Conservation (phyloP, 768 basidiomycete species). For the Pleurotus eryngii region DNA sequence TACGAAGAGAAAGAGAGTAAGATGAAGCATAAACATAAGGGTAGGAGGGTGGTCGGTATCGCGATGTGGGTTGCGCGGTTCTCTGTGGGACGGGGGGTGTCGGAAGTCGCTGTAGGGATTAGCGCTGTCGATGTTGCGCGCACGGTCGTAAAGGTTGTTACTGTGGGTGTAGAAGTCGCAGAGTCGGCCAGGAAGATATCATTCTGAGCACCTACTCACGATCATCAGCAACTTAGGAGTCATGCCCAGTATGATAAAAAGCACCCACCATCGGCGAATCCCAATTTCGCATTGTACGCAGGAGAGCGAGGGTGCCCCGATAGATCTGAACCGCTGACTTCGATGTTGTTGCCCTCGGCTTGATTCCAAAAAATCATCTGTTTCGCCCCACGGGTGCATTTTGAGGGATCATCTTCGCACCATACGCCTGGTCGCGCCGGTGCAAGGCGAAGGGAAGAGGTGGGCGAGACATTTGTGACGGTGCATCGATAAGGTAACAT, state of each 20-base stretch:
- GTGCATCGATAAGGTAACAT: slow-evolving; percentile 39
- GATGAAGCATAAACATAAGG: not conserved
- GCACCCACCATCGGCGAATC: not conserved
- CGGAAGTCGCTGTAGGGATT: not conserved
- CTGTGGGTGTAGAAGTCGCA: not conserved
- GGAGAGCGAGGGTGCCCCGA: slow-evolving; percentile 39
- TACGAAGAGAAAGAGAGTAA: too few relatives aligned
- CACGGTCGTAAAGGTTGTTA: not conserved
- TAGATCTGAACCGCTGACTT: slow-evolving; percentile 36
- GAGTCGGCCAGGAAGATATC: slow-evolving; percentile 1
- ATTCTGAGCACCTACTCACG: slow-evolving; percentile 5
- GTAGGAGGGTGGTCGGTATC: not conserved
- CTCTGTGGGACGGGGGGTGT: not conserved
- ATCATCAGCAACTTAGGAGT: not conserved
- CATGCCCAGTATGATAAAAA: not conserved
- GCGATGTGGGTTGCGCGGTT: not conserved
- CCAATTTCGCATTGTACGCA: slow-evolving; percentile 24
- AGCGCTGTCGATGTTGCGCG: not conserved
- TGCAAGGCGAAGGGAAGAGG: slow-evolving; percentile 21
- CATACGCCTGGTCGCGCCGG: slow-evolving; percentile 34
- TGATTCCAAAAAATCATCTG: slow-evolving; percentile 46
- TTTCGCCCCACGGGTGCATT: slow-evolving; percentile 36
- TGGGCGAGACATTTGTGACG: slow-evolving; percentile 31
- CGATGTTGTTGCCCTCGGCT: slow-evolving; percentile 39
- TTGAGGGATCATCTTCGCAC: slow-evolving; percentile 32